Percentiles rank a stretch among this genome's conserved stretches.
Evolutionary conservation across 345 rosid genomes (phyloP).

Genomic region (Erysimum cheiranthoides): DNA sequence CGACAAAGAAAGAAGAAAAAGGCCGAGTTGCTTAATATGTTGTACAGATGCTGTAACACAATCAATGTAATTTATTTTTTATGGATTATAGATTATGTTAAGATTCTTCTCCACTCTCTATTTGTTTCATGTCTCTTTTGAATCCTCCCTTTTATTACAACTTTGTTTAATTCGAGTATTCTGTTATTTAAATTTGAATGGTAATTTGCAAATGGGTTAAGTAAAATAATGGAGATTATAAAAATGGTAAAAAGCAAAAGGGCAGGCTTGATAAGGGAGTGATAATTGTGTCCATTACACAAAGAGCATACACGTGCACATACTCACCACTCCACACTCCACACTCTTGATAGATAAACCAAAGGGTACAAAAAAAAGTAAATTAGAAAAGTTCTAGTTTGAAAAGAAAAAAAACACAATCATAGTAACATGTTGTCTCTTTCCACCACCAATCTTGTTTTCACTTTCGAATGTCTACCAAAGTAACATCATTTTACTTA

Average conservation of each 20-base stretch:
- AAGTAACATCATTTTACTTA: constrained; percentile 36
- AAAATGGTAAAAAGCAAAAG: constrained; percentile 16
- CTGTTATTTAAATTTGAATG: neutral
- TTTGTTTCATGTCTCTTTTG: constrained; percentile 24
- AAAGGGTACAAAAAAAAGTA: neutral
- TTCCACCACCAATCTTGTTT: constrained; percentile 37
- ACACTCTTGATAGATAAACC: neutral
- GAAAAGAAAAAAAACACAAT: constrained; percentile 29
- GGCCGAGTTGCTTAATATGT: constrained; percentile 19
- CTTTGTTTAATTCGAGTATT: neutral
- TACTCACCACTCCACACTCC: constrained; percentile 44
- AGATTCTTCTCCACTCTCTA: constrained; percentile 14
- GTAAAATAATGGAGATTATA: constrained; percentile 11
- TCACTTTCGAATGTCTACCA: constrained; percentile 41
- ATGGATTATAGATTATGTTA: constrained; percentile 20
- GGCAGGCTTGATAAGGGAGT: constrained; percentile 26
- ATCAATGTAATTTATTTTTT: constrained; percentile 14
- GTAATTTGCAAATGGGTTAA: constrained; percentile 5
- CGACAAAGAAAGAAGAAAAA: neutral
- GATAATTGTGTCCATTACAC: constrained; percentile 63
- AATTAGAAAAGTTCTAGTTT: neutral
- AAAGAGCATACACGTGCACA: constrained; percentile 62
- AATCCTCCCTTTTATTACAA: neutral
- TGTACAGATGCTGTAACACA: constrained; percentile 38
- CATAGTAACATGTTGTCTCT: constrained; percentile 39